Conservation (phyloP, 495 filamentous ascomycete species). For the Astrothelium macrocarpum region DNA sequence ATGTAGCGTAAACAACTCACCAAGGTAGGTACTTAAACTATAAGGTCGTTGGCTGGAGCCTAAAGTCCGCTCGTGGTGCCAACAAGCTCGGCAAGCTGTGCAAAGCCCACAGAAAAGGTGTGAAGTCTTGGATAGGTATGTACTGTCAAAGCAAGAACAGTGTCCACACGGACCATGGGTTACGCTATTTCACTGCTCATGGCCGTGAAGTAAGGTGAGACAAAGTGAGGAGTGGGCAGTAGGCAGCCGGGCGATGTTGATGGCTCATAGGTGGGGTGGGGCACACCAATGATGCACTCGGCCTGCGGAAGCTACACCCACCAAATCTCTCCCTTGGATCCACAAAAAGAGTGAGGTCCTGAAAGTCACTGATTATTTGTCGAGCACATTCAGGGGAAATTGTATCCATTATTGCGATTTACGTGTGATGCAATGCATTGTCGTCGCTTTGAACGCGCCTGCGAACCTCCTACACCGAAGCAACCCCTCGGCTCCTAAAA, state of each 20-base stretch:
- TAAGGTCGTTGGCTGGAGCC: not conserved
- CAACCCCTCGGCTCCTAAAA: not conserved
- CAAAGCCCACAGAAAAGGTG: not conserved
- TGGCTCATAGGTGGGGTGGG: slow-evolving; percentile 1
- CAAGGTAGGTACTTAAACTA: not conserved
- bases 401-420: not conserved
- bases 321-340: too few species aligned
- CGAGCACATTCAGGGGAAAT: too few species aligned
- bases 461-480: not conserved
- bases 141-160: not conserved
- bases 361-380: too few species aligned
- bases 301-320: not conserved
- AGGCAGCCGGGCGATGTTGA: not conserved
- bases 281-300: not conserved
- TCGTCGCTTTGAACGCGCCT: not conserved
- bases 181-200: not conserved
- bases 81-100: not conserved
- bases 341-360: too few species aligned
- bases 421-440: not conserved
- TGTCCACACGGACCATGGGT: not conserved
- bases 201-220: not conserved
- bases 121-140: not conserved
- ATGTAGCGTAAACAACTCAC: slow-evolving; percentile 2
- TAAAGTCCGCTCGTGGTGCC: not conserved
- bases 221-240: not conserved